phyloP scores from a whole-genome alignment of 495 filamentous ascomycete genomes.

The Hamigera avellanea region DNA sequence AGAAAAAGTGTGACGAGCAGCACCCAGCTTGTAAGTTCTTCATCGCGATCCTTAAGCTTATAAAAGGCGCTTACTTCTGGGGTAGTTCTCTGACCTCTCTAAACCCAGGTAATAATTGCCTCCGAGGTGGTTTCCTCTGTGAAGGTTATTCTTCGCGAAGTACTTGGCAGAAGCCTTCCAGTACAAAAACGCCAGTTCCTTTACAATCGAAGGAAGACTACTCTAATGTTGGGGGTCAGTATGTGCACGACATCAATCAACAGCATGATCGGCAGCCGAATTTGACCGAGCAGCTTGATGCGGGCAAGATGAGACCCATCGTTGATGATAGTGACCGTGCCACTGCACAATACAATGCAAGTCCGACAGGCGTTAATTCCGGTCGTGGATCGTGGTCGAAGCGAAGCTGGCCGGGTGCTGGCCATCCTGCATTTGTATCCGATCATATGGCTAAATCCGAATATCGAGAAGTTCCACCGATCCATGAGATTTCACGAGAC shows the following conservation, averaged over 20 bases:
- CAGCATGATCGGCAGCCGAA: constrained; percentile 28
- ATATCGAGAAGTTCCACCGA: constrained; percentile 31
- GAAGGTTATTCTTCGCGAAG: constrained; percentile 80
- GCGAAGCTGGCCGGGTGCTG: constrained; percentile 20
- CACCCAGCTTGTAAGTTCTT: constrained; percentile 74
- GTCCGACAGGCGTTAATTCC: constrained; percentile 23
- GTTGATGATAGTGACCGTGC: constrained; percentile 33
- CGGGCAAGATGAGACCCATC: constrained; percentile 30
- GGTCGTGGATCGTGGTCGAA: constrained; percentile 31
- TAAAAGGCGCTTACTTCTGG: neutral
- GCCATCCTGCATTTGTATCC: constrained; percentile 23
- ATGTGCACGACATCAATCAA: constrained; percentile 39
- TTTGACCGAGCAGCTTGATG: constrained; percentile 23
- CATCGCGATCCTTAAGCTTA: neutral
- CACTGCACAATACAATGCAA: constrained; percentile 24
- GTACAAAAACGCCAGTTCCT: constrained; percentile 52
- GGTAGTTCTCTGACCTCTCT: constrained; percentile 5
- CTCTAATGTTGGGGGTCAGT: constrained; percentile 34
- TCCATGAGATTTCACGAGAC: constrained; percentile 34
- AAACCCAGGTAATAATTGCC: constrained; percentile 76
- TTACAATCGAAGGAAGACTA: constrained; percentile 78
- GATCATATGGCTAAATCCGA: constrained; percentile 28
- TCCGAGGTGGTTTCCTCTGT: constrained; percentile 83
- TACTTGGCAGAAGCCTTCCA: constrained; percentile 58
- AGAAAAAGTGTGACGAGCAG: constrained; percentile 97